Conservation (phyloP, 2,329 filamentous ascomycete species). For the Fusarium citri region DNA sequence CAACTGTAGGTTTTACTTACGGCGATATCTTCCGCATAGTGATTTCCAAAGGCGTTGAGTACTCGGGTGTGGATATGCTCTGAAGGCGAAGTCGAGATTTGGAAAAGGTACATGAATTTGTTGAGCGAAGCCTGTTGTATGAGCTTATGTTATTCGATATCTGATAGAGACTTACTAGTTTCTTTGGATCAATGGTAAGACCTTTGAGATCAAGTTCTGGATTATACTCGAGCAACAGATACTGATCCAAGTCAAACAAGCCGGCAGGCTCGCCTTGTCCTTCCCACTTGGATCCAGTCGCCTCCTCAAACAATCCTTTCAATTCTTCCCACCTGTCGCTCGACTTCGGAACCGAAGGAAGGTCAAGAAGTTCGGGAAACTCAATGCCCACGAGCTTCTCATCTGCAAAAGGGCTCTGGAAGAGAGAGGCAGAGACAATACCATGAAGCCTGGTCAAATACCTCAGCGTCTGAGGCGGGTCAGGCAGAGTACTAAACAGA, state of each 20-base stretch:
- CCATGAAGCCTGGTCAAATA: constrained; percentile 20
- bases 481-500: background rate
- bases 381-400: constrained; percentile 6
- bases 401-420: background rate
- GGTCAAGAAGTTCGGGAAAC: background rate
- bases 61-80: constrained; percentile 21
- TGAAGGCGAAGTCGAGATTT: background rate
- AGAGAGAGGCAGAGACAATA: background rate
- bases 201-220: constrained; percentile 16
- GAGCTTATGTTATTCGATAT: rapidly evolving
- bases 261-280: background rate
- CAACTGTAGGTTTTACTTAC: background rate
- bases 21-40: background rate
- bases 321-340: background rate
- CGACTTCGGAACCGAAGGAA: background rate
- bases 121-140: background rate
- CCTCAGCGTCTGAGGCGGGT: background rate
- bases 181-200: background rate
- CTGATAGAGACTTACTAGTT: background rate
- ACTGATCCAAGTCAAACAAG: constrained; percentile 9
- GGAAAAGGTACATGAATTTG: constrained; percentile 11
- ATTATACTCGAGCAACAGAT: constrained; percentile 5
- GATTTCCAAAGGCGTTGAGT: background rate
- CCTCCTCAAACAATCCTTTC: background rate
- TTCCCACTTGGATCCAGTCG: background rate